Conservation (phyloP, 495 filamentous ascomycete species). For the Aspergillus bridgeri region DNA sequence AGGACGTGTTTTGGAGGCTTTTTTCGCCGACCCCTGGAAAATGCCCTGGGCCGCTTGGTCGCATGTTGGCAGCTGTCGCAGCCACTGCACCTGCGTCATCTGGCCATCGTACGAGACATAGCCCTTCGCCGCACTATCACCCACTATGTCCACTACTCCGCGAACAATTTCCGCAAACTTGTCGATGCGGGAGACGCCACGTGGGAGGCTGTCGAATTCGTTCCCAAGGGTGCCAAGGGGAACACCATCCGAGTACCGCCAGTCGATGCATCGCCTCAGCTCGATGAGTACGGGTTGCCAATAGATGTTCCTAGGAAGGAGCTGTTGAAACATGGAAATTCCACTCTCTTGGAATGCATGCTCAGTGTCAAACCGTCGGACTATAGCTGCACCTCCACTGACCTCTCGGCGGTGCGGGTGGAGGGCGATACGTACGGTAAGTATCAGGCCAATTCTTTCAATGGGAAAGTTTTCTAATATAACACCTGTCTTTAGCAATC, state of each 20-base stretch:
- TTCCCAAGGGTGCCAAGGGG: conserved; percentile 35
- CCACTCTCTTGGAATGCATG: conserved; percentile 46
- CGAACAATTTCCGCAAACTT: conserved; percentile 51
- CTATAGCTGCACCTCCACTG: conserved; percentile 32
- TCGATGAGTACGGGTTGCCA: conserved; percentile 56
- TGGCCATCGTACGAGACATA: conserved; percentile 62
- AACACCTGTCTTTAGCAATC: conserved; percentile 4
- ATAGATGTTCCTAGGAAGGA: conserved; percentile 24
- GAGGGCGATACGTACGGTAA: conserved; percentile 34
- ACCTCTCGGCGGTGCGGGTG: conserved; percentile 25
- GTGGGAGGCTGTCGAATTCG: conserved; percentile 57
- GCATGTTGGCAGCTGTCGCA: conserved; percentile 61
- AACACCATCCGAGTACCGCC: conserved; percentile 28
- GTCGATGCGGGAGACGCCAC: conserved; percentile 51
- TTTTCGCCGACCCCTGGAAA: conserved; percentile 58
- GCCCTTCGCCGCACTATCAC: conserved; percentile 47
- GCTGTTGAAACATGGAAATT: conserved; percentile 40
- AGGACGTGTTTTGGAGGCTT: conserved; percentile 48
- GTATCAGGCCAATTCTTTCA: background rate
- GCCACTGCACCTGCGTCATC: conserved; percentile 58
- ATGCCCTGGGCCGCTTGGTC: conserved; percentile 50
- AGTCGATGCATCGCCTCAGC: conserved; percentile 32
- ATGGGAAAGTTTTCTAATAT: background rate
- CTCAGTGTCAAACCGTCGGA: conserved; percentile 25
- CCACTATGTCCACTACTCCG: conserved; percentile 59